Base-by-base conservation (phyloP, 306 rosid species). In the Acacia crassicarpa region DNA sequence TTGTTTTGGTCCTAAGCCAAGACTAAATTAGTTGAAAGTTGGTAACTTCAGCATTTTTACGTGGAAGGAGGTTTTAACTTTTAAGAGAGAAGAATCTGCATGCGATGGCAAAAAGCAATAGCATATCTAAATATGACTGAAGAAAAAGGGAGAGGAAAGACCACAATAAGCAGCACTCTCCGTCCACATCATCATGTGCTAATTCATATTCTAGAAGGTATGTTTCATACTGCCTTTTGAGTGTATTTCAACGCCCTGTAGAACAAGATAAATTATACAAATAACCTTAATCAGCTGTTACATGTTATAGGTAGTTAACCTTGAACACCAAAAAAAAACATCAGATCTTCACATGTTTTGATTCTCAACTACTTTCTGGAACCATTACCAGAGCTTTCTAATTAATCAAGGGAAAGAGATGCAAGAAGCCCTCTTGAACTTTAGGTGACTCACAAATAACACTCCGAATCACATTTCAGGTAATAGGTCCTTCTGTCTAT, bases 171-270 rank as follows among this genome's bases (percentile, higher is more conserved):
- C 99, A 96, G 83, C 98, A 96, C 82, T 93, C 99, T 77, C 99
- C 99, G 83, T 92, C 99, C 70, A 93, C 99, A 73, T 96, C 99
- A 78, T 96, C 99, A 76, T 93, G 99, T 75, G 98, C 99, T 88
- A 96, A 81, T 84, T 96, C 98, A 66, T 96, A 96, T 77, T 96
- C 99, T 45, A 92, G 87, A 77, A 96, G 98, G 90, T 96, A 96
- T 59, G 99, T 96, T 87, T 96, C 99, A 17, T 96, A 96, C 85
- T 96, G 99, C 85, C 98, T 86, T 88, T 96, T 96, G 58, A 96
- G 88, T n/a, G 99, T 96, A 88, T 96, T 96, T 84, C 99, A 82
- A 96, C 98, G 82, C 99, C 99, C 99, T 96, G 92, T 25, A 59
- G 71, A 87, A 82, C 56, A 80, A 75, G 73, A 65, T 8, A 66